Evolutionary conservation across 2,329 filamentous ascomycete genomes (phyloP), one percentile per base, ranked within the genome.

Genomic region (Apiospora rasikravindrae): DNA sequence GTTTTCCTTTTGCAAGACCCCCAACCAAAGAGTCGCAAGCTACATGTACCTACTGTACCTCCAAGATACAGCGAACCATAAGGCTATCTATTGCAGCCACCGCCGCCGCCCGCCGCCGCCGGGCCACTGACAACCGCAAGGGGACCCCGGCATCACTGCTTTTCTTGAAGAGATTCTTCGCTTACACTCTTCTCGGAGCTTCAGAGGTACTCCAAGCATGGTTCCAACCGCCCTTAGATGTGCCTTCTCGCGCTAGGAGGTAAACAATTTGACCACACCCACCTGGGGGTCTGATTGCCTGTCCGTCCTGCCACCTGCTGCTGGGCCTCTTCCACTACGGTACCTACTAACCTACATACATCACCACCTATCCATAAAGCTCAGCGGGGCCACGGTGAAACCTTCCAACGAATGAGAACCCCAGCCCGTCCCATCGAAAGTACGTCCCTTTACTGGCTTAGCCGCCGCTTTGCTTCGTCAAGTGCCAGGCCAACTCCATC

Each of bases 401-500:
- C 74, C 78, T 76, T 77, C 67, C 77, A 75, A 75, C 82, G 81
- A 83, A 83, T 83, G 80, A 83, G 57, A 79, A 83, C 79, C 81
- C 80, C 79, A 74, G 80, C 80, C 79, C 74, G 80, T 69, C 76
- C 83, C 5, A 64, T 64, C 33, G 33, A 33, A 33, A 22, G 33
- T 64, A 40, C 57, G 22, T 33, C 37, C 40, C 40, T 40, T 33
- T 10, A 64, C 57, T 40, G 57, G 57, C 57, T 64, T 64, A 64
- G 57, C 57, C 83, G 80, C 82, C 82, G 82, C 81, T 82, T 77
- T 71, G 57, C 78, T 77, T 76, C 76, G 77, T 77, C 80, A 77
- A 78, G 80, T 80, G 78, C 77, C 78, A 79, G 81, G 81, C 82
- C 81, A 81, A 80, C 78, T 82, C 80, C 77, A 76, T 78, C 76